Evolutionary conservation across 495 filamentous ascomycete species (phyloP).

Genomic region (Penicillium chermesinum): DNA sequence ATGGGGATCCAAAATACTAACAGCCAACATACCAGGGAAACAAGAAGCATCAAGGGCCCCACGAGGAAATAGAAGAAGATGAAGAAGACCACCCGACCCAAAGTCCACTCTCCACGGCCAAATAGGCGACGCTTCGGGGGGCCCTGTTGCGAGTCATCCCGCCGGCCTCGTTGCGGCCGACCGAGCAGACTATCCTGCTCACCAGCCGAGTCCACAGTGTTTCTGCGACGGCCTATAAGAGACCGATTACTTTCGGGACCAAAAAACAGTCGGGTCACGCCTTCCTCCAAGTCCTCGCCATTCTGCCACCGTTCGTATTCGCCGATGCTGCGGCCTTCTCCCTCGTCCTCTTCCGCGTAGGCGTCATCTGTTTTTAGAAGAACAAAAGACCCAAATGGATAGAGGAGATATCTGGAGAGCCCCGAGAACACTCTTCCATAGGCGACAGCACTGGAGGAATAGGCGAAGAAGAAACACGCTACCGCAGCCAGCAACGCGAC

Average conservation of each 20-base stretch:
- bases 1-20: slow-evolving; percentile 98
- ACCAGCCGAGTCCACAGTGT: slow-evolving; percentile 80
- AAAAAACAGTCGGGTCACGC: slow-evolving; percentile 73
- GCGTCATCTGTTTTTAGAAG: slow-evolving; percentile 87
- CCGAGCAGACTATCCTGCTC: slow-evolving; percentile 90
- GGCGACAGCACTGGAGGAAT: slow-evolving; percentile 71
- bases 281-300: slow-evolving; percentile 84
- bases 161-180: slow-evolving; percentile 49
- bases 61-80: slow-evolving; percentile 92
- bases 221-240: slow-evolving; percentile 80
- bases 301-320: slow-evolving; percentile 99
- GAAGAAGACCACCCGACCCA: slow-evolving; percentile 93
- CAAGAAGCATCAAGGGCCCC: slow-evolving; percentile 80
- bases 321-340: slow-evolving; percentile 98
- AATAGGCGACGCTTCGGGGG: slow-evolving; percentile 86
- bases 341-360: slow-evolving; percentile 93
- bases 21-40: slow-evolving; percentile 88
- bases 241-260: slow-evolving; percentile 74
- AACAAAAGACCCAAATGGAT: slow-evolving; percentile 95
- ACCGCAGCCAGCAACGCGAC: slow-evolving; percentile 67
- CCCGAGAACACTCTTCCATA: slow-evolving; percentile 85
- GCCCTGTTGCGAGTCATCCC: slow-evolving; percentile 43
- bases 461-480: slow-evolving; percentile 74
- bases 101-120: slow-evolving; percentile 91
- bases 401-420: slow-evolving; percentile 81